A percentile compares a stretch with the other conserved stretches of the same genome.
These are phyloP conservation scores for Lentithecium fluviatile DNA, from an alignment of 495 filamentous ascomycete genomes.

Conservation along the genomic window DNA sequence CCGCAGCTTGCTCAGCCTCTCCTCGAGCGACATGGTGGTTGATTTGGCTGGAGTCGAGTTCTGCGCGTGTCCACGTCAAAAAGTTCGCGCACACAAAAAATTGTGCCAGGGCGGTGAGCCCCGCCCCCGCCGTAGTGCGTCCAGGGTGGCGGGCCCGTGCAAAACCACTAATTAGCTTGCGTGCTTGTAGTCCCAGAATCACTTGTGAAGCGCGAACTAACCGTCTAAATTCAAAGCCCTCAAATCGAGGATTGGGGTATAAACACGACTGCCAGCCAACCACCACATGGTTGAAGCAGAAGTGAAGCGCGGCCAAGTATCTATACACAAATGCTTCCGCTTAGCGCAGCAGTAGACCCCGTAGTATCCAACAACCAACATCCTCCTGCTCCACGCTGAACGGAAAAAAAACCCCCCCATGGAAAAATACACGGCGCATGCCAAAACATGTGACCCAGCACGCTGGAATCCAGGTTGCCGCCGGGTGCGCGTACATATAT, in stretches of 20 bases:
- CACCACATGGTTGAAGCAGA: background rate
- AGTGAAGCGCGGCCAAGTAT: background rate
- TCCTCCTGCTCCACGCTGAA: too few relatives aligned
- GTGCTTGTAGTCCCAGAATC: too few relatives aligned
- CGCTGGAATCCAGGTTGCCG: too few relatives aligned
- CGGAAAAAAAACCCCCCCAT: too few relatives aligned
- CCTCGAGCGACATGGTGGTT: constrained; percentile 66
- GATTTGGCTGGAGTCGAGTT: background rate
- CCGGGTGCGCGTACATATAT: background rate
- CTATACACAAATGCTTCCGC: background rate
- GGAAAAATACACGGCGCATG: too few relatives aligned
- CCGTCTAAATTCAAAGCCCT: constrained; percentile 1
- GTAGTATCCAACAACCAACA: too few relatives aligned
- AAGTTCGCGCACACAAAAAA: constrained; percentile 20
- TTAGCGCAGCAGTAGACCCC: background rate
- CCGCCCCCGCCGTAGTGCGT: background rate
- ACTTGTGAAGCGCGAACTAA: constrained; percentile 2
- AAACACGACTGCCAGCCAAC: background rate
- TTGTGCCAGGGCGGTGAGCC: constrained; percentile 11
- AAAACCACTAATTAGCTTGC: too few relatives aligned
- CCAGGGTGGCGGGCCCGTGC: too few relatives aligned
- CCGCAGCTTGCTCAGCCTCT: constrained; percentile 93
- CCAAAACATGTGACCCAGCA: too few relatives aligned
- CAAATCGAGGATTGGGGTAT: background rate
- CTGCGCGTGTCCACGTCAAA: constrained; percentile 9